A percentile compares a stretch with the other conserved stretches of the same genome.
These are phyloP conservation scores for Fomitiporia mediterranea DNA, from an alignment of 1,284 basidiomycete genomes.

Conservation along the genomic window DNA sequence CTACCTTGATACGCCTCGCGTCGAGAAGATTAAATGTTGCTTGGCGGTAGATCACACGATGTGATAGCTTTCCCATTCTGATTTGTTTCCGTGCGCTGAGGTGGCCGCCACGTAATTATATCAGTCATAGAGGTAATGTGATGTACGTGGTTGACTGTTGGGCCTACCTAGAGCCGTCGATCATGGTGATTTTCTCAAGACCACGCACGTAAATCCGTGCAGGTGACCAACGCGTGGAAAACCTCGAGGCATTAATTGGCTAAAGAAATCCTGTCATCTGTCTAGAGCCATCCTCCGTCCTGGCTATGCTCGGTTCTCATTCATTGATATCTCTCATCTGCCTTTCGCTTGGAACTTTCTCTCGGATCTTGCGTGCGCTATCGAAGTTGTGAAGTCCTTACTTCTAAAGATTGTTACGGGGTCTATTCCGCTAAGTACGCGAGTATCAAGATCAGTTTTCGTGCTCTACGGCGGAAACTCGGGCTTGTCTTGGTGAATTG, in stretches of 20 bases:
- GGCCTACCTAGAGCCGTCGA: not conserved
- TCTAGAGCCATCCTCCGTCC: not conserved
- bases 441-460: not conserved
- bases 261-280: not conserved
- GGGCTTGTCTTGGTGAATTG: constrained; percentile 14
- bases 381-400: not conserved
- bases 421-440: not conserved
- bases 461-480: constrained; percentile 9
- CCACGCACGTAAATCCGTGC: not conserved
- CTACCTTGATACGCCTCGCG: not conserved
- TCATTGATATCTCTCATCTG: not conserved
- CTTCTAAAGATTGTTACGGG: not conserved
- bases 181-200: constrained; percentile 11
- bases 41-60: not conserved
- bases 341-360: not conserved
- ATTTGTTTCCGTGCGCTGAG: not conserved
- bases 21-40: not conserved
- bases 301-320: not conserved
- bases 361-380: constrained; percentile 5
- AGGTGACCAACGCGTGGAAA: constrained; percentile 14
- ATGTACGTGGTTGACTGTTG: not conserved
- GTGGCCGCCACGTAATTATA: constrained; percentile 12
- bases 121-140: constrained; percentile 3
- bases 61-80: not conserved
- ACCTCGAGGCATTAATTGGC: constrained; percentile 2